phyloP scores from a whole-genome alignment of 2,329 filamentous ascomycete species.

The Colletotrichum sansevieriae region DNA sequence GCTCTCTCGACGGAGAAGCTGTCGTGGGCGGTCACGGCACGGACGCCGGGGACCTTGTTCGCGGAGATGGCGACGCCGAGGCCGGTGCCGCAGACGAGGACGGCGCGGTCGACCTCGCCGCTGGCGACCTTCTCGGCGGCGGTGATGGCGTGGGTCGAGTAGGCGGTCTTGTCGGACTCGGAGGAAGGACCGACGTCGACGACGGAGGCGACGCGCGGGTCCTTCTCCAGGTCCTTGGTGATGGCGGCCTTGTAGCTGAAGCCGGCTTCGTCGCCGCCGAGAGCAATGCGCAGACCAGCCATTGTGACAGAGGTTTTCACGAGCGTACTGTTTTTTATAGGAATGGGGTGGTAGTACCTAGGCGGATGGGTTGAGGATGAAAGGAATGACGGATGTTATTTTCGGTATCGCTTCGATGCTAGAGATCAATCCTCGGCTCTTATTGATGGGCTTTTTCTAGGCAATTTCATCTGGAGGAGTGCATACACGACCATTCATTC shows the following conservation, averaged over 20 bases:
- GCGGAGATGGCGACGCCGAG: conserved; percentile 87
- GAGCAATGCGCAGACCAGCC: conserved; percentile 34
- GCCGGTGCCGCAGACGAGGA: conserved; percentile 88
- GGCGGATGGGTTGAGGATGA: background rate
- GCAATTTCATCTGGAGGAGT: background rate
- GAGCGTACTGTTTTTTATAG: too few species aligned
- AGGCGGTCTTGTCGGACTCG: conserved; percentile 80
- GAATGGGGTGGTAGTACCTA: too few species aligned
- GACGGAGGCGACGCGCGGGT: conserved; percentile 75
- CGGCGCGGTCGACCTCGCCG: conserved; percentile 79
- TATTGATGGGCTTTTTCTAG: background rate
- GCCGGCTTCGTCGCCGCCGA: conserved; percentile 70
- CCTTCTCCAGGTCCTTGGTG: conserved; percentile 76
- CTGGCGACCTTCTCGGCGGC: conserved; percentile 73
- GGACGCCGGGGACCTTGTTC: conserved; percentile 87
- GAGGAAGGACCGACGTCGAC: conserved; percentile 80
- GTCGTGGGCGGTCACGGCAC: conserved; percentile 89
- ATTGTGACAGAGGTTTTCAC: background rate
- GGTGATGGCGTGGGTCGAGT: conserved; percentile 81
- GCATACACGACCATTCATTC: background rate
- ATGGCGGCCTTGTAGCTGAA: conserved; percentile 83
- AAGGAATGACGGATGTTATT: background rate
- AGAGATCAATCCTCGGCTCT: background rate
- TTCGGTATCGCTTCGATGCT: background rate
- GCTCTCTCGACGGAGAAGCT: conserved; percentile 86